Evolutionary conservation across 2,329 filamentous ascomycete species (phyloP).

Genomic region (Xylaria sp.): DNA sequence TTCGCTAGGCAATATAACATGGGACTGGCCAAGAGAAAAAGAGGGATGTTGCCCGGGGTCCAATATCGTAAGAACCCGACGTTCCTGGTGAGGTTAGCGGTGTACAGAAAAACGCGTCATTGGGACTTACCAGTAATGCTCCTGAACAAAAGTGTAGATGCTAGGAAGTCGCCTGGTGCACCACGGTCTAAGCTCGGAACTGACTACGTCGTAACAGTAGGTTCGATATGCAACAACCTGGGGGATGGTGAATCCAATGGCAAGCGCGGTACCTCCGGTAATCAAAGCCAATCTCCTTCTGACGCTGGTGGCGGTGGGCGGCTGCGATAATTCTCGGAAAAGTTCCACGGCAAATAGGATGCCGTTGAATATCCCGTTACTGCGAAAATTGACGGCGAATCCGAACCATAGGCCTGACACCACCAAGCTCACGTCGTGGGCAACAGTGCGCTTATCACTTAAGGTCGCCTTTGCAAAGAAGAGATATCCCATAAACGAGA

Average conservation of each 20-base stretch:
- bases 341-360: conserved; percentile 68
- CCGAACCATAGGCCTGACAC: conserved; percentile 73
- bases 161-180: conserved; percentile 76
- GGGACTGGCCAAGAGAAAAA: conserved; percentile 84
- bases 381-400: conserved; percentile 74
- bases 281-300: conserved; percentile 64
- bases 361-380: conserved; percentile 86
- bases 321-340: conserved; percentile 46
- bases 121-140: conserved; percentile 79
- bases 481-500: conserved; percentile 77
- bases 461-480: conserved; percentile 64
- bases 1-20: conserved; percentile 71
- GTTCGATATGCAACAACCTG: conserved; percentile 76
- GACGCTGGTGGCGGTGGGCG: conserved; percentile 47
- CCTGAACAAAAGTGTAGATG: conserved; percentile 90
- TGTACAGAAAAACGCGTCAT: conserved; percentile 13
- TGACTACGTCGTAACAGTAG: conserved; percentile 61
- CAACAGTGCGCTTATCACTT: conserved; percentile 35
- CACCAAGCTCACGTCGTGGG: conserved; percentile 60
- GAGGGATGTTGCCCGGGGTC: conserved; percentile 82
- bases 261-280: conserved; percentile 71
- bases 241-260: conserved; percentile 70
- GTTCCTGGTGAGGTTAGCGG: conserved; percentile 64
- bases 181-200: conserved; percentile 67
- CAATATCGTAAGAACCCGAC: conserved; percentile 89